phyloP scores from a whole-genome alignment of 2,329 filamentous ascomycete genomes.

The Alternaria solani region DNA sequence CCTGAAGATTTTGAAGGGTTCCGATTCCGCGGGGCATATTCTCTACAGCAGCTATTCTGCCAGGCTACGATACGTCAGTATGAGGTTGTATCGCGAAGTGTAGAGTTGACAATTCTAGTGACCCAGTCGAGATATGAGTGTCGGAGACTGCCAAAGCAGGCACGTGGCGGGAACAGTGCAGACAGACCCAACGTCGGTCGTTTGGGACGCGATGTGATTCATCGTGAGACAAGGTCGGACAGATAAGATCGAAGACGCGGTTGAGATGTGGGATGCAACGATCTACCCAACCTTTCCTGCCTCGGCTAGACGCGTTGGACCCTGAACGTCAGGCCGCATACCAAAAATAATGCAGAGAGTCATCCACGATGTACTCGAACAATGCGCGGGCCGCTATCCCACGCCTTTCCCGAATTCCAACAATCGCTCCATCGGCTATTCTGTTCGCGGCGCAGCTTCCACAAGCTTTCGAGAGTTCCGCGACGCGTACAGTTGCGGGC shows the following conservation, averaged over 20 bases:
- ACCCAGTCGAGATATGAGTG: neutral
- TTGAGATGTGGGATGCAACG: neutral
- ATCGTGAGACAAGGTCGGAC: neutral
- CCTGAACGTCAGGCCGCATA: constrained; percentile 35
- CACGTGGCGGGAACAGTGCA: neutral
- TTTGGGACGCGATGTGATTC: neutral
- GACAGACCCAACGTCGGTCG: neutral
- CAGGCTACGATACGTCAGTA: neutral
- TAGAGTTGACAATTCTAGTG: neutral
- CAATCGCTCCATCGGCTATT: constrained; percentile 37
- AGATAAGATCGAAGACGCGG: neutral
- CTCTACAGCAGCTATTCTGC: no score
- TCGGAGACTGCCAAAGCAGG: neutral
- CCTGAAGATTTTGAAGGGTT: no score
- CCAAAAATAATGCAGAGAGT: constrained; percentile 37
- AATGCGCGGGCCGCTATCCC: constrained; percentile 40
- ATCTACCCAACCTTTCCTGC: constrained; percentile 1
- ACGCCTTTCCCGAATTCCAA: constrained; percentile 40
- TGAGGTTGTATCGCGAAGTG: neutral
- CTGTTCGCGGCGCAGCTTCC: constrained; percentile 39
- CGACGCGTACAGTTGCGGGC: constrained; percentile 31
- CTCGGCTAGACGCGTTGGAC: constrained; percentile 25
- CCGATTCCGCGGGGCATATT: no score
- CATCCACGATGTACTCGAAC: constrained; percentile 26
- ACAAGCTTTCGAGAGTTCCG: constrained; percentile 45